Conservation (phyloP, 2,329 filamentous ascomycete genomes). For the Monilinia fructigena region DNA sequence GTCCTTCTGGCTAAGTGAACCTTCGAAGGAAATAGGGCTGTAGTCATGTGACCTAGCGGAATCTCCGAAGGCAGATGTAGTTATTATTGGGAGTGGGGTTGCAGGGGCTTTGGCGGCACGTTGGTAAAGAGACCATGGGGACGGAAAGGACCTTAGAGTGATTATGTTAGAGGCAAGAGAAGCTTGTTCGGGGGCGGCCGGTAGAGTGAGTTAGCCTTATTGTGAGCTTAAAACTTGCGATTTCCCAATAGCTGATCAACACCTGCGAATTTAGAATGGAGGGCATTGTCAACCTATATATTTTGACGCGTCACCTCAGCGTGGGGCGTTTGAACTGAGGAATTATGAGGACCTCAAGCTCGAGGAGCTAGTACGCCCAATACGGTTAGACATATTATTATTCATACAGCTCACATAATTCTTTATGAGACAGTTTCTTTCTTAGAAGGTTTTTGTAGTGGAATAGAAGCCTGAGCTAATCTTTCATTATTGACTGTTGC, state of each 20-base stretch:
- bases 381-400: too few relatives aligned
- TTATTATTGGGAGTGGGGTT: constrained; percentile 74
- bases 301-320: constrained; percentile 58
- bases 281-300: constrained; percentile 74
- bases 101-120: constrained; percentile 71
- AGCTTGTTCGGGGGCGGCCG: constrained; percentile 80
- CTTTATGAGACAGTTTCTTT: too few relatives aligned
- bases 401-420: too few relatives aligned
- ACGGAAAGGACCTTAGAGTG: constrained; percentile 50
- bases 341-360: constrained; percentile 60
- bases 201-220: constrained; percentile 57
- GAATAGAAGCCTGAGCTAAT: too few relatives aligned
- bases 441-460: too few relatives aligned
- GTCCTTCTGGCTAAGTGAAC: constrained; percentile 74
- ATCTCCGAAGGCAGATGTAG: constrained; percentile 63
- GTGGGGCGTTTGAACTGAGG: constrained; percentile 69
- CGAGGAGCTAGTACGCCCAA: too few relatives aligned
- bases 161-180: constrained; percentile 76
- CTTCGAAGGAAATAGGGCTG: too few relatives aligned
- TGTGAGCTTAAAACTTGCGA: constrained; percentile 15
- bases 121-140: constrained; percentile 52
- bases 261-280: constrained; percentile 52
- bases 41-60: too few relatives aligned
- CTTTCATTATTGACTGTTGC: too few relatives aligned
- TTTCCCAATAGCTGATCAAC: neutral